Percentiles rank a stretch among this genome's conserved stretches.
These are phyloP conservation scores for Priceomyces carsonii DNA, from an alignment of 805 yeast genomes.

Conservation along the genomic window DNA sequence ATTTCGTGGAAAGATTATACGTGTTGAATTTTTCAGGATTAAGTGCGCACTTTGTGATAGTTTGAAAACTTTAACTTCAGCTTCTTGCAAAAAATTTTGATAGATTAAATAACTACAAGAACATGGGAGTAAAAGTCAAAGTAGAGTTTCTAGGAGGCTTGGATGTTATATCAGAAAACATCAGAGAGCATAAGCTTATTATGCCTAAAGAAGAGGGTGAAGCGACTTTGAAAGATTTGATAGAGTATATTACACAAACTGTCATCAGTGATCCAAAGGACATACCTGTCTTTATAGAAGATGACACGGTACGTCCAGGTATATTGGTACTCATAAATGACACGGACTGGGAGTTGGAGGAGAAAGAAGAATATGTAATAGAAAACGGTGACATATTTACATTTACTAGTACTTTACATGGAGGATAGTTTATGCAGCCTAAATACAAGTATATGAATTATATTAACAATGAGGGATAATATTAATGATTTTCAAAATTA, in stretches of 20 bases:
- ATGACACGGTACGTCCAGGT: conserved; percentile 85
- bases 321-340: conserved; percentile 89
- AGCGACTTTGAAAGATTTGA: conserved; percentile 51
- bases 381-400: conserved; percentile 77
- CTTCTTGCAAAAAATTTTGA: background rate
- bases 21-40: conserved; percentile 5
- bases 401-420: conserved; percentile 92
- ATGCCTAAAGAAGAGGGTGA: conserved; percentile 45
- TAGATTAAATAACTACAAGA: background rate
- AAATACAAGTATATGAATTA: too few relatives aligned
- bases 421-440: conserved; percentile 57
- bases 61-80: background rate
- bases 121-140: conserved; percentile 34
- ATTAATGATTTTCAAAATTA: too few relatives aligned
- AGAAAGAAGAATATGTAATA: conserved; percentile 76
- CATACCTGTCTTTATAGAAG: conserved; percentile 75
- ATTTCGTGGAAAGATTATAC: conserved; percentile 1
- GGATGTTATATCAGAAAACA: conserved; percentile 70
- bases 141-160: conserved; percentile 71
- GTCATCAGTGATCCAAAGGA: conserved; percentile 64
- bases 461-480: too few relatives aligned
- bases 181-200: conserved; percentile 52
- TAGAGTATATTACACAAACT: conserved; percentile 52
- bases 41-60: conserved; percentile 2
- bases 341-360: conserved; percentile 96